Conservation (phyloP, 2,329 filamentous ascomycete species). For the Podosphaera fusca region DNA sequence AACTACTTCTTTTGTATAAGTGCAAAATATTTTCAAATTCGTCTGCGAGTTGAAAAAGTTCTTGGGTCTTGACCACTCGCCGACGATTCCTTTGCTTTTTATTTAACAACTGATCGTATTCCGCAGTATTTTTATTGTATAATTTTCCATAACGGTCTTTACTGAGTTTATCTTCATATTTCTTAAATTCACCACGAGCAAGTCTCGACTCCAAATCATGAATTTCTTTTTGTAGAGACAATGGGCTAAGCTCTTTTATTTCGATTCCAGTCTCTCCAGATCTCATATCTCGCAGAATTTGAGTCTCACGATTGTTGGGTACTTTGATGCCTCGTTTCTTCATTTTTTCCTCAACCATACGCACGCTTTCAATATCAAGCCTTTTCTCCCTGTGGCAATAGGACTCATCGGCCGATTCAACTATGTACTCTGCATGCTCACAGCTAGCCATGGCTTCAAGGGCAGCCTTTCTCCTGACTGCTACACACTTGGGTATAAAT, state of each 20-base stretch:
- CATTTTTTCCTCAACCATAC: conserved; percentile 24
- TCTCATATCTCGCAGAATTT: background rate
- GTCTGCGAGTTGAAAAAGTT: background rate
- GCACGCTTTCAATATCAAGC: conserved; percentile 25
- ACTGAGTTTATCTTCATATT: background rate
- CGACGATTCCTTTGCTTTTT: background rate
- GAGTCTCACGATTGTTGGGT: conserved; percentile 23
- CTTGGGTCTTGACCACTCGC: background rate
- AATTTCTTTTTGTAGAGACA: conserved; percentile 9
- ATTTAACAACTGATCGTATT: conserved; percentile 1
- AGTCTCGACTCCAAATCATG: conserved; percentile 11
- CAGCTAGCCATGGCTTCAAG: conserved; percentile 37
- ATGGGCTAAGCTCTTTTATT: background rate
- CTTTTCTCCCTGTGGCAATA: conserved; percentile 20
- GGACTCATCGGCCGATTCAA: conserved; percentile 15
- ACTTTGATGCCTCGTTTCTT: conserved; percentile 19
- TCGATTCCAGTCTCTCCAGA: background rate
- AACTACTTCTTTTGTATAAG: conserved; percentile 2
- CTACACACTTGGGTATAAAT: conserved; percentile 36
- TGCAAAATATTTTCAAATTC: conserved; percentile 4
- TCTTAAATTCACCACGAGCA: background rate
- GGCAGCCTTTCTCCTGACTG: conserved; percentile 29
- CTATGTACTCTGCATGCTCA: conserved; percentile 36
- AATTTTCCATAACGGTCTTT: background rate
- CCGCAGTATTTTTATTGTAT: background rate